Base-by-base conservation (phyloP, 1,284 basidiomycete species). In the Ceratobasidium sp. region DNA sequence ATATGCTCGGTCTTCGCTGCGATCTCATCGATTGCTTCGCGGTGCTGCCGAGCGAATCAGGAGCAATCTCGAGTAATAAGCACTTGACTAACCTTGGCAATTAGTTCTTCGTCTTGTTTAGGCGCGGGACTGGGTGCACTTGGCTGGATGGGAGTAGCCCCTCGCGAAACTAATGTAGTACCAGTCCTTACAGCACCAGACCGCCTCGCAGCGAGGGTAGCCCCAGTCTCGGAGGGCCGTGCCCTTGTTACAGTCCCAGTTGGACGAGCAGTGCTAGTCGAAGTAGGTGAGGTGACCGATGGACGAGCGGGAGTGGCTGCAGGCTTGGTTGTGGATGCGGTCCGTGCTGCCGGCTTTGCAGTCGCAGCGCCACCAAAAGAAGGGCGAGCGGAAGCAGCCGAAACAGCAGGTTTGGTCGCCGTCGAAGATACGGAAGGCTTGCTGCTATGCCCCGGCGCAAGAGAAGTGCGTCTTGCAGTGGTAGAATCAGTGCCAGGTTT, bases 31-130 rank as follows among this genome's bases (percentile, higher is more conserved):
- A 80, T 84, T 0, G 86, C 84, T 72, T 86, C 86, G 67, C 83
- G 83, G 23, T 92, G 82, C 91, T 92, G 75, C n/a, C 12, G 18
- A 23, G 16, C 11, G 14, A 30, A 21, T 69, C 21, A 69, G 64
- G 16, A 8, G 28, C 23, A 23, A 28, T 40, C 28, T 44, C 33
- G 28, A 46, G 14, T 14, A 30, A 38, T 16, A 44, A 21, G 25
- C 38, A 40, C 28, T 28, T 46, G 8, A 28, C 64, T 33, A n/a
- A 69, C 63, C 63, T 73, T 66, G 42, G 64, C 64, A 7, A 48
- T 21, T 9, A 73, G n/a, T 30, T 61, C 63, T 14, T 73, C 72
- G 54, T 61, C 63, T 28, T 67, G 72, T 46, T 61, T 61, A 16
- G 59, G 63, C n/a, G 59, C 63, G 23, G 54, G 59, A 58, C 58